Base-by-base conservation (phyloP, 73 alveolate species). In the Tetrahymena elliotti region DNA sequence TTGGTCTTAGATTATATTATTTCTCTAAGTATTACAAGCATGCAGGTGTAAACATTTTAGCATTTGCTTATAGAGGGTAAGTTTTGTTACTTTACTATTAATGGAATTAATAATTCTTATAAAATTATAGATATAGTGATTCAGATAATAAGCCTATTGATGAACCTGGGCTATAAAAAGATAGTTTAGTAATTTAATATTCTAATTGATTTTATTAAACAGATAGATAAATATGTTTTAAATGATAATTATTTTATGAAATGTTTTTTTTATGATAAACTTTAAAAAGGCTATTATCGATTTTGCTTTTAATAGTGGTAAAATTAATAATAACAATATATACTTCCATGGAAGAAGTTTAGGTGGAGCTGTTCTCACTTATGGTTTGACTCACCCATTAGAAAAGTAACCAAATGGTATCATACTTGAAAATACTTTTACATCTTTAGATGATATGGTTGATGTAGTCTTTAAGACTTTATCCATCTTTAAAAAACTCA, bases 271-370 rank as follows among this genome's bases (percentile, higher is more conserved):
- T 24, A 27, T 6, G 10, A 7, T 2, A 24, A 68, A 16, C 8
- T 40, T 40, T 6, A 68, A 27, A 33, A 8, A n/a, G 68, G 96
- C 94, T n/a, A 94, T 94, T 5, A 27, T 84, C 4, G 47, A 68
- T 13, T 83, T 20, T 94, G 84, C 93, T 83, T 83, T 94, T 38
- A 35, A 83, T n/a, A 27, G 52, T 94, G 92, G 92, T 38, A 38
- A 38, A 33, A 94, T 94, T 82, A 83, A 94, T 83, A 35, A 41
- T 33, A 4, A 35, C 8, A 68, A 94, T n/a, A 33, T 94, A 8
- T 94, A 35, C 83, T 83, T 84, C 27, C 96, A 94, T 94, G 96
- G 96, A 83, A 94, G 96, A 94, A 94, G 96, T 83, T 92, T 94
- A 13, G 96, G 96, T 8, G 96, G 96, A 27, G 96, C 96, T 83